A percentile compares a stretch with the other conserved stretches of the same genome.
Conservation (phyloP, 768 basidiomycete genomes). For the Leccinum sublutescens region DNA sequence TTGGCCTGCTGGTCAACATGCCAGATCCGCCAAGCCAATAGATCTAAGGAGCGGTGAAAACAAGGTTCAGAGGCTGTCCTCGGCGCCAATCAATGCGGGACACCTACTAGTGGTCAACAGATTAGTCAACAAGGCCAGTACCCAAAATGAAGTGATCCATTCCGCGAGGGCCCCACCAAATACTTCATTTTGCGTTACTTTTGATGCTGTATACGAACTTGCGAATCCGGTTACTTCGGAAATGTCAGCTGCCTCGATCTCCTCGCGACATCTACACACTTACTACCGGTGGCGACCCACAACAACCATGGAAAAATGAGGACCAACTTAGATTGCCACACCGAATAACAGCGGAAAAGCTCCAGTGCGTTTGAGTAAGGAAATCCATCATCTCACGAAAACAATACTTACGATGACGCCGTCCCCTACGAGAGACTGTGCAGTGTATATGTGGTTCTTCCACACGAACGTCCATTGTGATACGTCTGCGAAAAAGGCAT, state of each 20-base stretch:
- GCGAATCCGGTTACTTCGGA: constrained; percentile 20
- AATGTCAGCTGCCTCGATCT: neutral
- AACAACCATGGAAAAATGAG: constrained; percentile 31
- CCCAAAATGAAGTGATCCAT: constrained; percentile 38
- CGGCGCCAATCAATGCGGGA: neutral
- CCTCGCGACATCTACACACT: neutral
- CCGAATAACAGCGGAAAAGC: constrained; percentile 32
- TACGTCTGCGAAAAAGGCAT: constrained; percentile 27
- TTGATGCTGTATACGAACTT: constrained; percentile 18
- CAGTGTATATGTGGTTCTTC: constrained; percentile 25
- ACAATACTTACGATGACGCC: constrained; percentile 26
- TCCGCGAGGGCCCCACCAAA: constrained; percentile 27
- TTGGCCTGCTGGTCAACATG: constrained; percentile 22
- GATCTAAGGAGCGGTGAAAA: constrained; percentile 11
- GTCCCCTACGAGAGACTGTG: constrained; percentile 32
- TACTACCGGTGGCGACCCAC: constrained; percentile 30
- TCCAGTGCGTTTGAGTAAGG: constrained; percentile 3
- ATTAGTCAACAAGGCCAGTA: constrained; percentile 34
- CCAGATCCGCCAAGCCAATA: constrained; percentile 34
- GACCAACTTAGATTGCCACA: constrained; percentile 31
- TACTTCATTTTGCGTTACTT: constrained; percentile 13
- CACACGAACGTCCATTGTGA: constrained; percentile 32
- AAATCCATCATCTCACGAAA: neutral
- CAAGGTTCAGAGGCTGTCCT: neutral
- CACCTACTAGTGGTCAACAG: constrained; percentile 31